Conservation (phyloP, 805 yeast species). For the Saccharomycopsis olivae region DNA sequence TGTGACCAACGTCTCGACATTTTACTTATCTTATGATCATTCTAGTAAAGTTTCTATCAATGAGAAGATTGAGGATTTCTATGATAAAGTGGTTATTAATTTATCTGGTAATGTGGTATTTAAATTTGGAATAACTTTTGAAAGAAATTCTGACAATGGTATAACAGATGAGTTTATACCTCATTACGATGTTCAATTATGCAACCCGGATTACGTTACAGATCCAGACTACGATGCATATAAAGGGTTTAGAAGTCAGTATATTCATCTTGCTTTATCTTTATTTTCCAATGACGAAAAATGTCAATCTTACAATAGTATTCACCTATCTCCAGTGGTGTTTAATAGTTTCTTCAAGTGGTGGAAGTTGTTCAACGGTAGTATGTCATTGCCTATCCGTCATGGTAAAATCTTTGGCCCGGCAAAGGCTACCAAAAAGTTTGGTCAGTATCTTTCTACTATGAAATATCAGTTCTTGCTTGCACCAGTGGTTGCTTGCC, state of each 20-base stretch:
- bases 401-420: constrained; percentile 63
- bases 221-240: constrained; percentile 62
- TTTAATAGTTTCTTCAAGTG: constrained; percentile 63
- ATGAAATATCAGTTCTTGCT: constrained; percentile 71
- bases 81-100: constrained; percentile 45
- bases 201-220: constrained; percentile 40
- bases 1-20: constrained; percentile 20
- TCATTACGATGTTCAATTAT: constrained; percentile 48
- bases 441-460: constrained; percentile 64
- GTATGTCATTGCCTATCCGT: constrained; percentile 65
- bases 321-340: constrained; percentile 65
- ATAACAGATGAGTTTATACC: constrained; percentile 41
- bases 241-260: constrained; percentile 69
- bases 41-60: not conserved
- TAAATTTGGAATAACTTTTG: constrained; percentile 47
- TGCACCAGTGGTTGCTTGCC: constrained; percentile 64
- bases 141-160: constrained; percentile 31
- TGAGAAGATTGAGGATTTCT: constrained; percentile 20
- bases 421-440: constrained; percentile 45
- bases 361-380: constrained; percentile 83
- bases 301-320: constrained; percentile 46
- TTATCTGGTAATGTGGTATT: constrained; percentile 52
- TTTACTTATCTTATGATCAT: constrained; percentile 18
- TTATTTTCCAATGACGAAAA: constrained; percentile 30
- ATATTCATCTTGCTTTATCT: constrained; percentile 59